Evolutionary conservation across 23 red algal species (phyloP).

Genomic region (Chondrus crispus): DNA sequence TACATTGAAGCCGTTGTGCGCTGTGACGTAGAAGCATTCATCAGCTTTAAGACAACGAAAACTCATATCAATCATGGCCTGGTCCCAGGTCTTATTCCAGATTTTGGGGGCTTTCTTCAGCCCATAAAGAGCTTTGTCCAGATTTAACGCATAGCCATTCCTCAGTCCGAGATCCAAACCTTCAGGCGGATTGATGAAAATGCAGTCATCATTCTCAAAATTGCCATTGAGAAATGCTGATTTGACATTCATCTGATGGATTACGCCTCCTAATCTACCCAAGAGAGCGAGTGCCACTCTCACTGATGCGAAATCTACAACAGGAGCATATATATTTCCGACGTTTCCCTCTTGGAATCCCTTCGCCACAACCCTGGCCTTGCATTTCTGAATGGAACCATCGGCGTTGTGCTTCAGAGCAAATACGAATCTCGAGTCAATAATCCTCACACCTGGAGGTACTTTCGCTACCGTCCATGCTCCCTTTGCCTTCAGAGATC

Average conservation of each 20-base stretch:
- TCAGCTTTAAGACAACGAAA: not conserved
- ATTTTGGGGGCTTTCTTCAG: not conserved
- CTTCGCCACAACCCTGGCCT: not conserved
- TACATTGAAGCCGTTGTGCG: not conserved
- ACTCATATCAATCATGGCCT: not conserved
- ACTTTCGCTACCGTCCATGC: not conserved
- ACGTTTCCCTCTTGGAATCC: not conserved
- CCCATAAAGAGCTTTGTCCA: not conserved
- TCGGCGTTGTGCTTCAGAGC: not conserved
- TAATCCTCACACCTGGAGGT: not conserved
- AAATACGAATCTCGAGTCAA: not conserved
- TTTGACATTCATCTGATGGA: conserved; percentile 3
- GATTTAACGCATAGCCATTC: not conserved
- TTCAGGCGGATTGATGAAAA: not conserved
- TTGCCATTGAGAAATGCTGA: not conserved
- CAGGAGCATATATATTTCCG: not conserved
- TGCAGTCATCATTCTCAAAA: not conserved
- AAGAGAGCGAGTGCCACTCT: not conserved
- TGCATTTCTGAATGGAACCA: not conserved
- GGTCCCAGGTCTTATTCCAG: not conserved
- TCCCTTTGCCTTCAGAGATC: not conserved
- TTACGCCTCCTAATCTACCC: no score
- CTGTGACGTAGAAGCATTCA: not conserved
- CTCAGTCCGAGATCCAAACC: not conserved
- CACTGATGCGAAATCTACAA: not conserved